Evolutionary conservation across 2,329 filamentous ascomycete genomes (phyloP), one percentile per base, ranked within the genome.

Genomic region (Botrytis porri): DNA sequence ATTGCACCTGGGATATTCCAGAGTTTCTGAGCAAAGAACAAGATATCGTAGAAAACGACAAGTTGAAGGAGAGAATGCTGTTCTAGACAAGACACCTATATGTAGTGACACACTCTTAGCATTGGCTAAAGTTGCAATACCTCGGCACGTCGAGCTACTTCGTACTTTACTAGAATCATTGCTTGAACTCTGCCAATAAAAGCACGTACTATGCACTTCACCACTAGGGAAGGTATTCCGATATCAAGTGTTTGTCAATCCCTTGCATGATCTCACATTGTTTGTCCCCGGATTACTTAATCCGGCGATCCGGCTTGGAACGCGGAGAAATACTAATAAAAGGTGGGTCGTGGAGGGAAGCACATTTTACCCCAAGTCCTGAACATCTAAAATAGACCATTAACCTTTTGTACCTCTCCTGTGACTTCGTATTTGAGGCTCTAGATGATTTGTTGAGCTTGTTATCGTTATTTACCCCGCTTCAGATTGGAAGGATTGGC

Each of bases 1-100:
- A 77, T 73, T 80, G 76, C 29, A 83, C 78, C 48, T 87, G 85
- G 85, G 84, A 87, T 77, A 82, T 87, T 82, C 77, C 80, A 16
- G 84, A 86, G 75, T 78, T 86, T 54, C 74, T 84, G 66, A 74
- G 70, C 4, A 83, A 80, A 76, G 82, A 84, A 75, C 78, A 83
- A 6, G 84, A 85, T 72, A 83, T 87, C 76, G 79, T 86, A 9
- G 73, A 74, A 62, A 80, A 73, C 4, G 80, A 82, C 45, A 77
- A 79, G 20, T 72, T 82, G 12, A 81, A 80, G 75, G 77, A 81
- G 77, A 80, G 77, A 66, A 78, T 81, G 78, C 69, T 70, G 20
- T 76, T 78, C 29, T 78, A 74, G 60, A 64, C 32, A 8, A 9
- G 12, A 18, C 8, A 22, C 20, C 35, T 61, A 39, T 8, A 32